Conservation (phyloP, 306 rosid genomes). For the Malus sylvestris region DNA sequence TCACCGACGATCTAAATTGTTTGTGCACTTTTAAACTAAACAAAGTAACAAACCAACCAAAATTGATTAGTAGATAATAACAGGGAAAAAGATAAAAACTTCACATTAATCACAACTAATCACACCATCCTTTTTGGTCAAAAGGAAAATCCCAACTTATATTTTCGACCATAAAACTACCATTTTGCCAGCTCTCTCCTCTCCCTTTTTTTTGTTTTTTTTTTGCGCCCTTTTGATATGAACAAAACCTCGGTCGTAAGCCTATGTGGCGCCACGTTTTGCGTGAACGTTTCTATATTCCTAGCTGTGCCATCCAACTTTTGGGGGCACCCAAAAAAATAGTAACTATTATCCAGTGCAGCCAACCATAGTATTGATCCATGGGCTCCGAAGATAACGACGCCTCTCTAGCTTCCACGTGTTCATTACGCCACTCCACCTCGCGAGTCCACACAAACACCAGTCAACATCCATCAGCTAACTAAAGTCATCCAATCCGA, state of each 20-base stretch:
- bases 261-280: constrained; percentile 4
- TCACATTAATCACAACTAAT: not conserved
- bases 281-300: not conserved
- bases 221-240: not conserved
- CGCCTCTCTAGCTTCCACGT: not conserved
- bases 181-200: not conserved
- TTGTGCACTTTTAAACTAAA: not conserved
- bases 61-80: too few relatives aligned
- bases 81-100: not conserved
- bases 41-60: not conserved
- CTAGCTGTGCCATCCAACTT: not conserved
- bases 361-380: not conserved
- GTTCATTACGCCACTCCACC: not conserved
- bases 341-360: not conserved
- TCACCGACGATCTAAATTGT: too few relatives aligned
- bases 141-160: too few relatives aligned
- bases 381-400: not conserved
- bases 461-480: not conserved
- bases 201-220: not conserved
- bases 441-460: not conserved
- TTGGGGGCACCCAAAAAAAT: not conserved
- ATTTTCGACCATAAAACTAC: not conserved
- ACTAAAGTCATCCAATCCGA: constrained; percentile 2
- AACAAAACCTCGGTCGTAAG: not conserved
- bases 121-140: not conserved